These are phyloP conservation scores for Akanthomyces lecanii DNA, from an alignment of 2,329 filamentous ascomycete species.

Conservation along the genomic window DNA sequence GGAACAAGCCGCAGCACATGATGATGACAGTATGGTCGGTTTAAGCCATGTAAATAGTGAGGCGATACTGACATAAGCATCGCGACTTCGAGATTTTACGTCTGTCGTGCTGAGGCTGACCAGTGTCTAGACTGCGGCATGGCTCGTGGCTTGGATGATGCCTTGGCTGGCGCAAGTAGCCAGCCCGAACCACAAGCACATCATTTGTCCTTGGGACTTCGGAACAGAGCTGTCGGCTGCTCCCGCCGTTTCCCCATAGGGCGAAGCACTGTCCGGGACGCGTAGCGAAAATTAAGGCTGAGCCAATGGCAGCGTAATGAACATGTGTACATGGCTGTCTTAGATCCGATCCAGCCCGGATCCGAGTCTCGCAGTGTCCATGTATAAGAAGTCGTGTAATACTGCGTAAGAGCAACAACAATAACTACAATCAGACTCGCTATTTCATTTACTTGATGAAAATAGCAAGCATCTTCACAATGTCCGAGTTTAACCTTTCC, in stretches of 20 bases:
- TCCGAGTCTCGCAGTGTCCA: no score
- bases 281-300: background rate
- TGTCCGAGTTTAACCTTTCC: slow-evolving; percentile 22
- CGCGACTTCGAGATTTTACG: background rate
- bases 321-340: background rate
- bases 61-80: background rate
- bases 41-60: background rate
- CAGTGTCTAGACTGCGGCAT: background rate
- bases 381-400: slow-evolving; percentile 9
- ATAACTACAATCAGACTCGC: background rate
- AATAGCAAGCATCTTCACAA: background rate
- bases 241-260: background rate
- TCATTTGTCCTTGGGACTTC: background rate
- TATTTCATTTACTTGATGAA: background rate
- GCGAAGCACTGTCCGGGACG: background rate
- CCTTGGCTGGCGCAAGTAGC: background rate
- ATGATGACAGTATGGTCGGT: no score
- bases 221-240: background rate
- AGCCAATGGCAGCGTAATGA: background rate
- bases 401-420: background rate
- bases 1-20: no score
- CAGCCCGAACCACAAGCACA: background rate
- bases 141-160: background rate
- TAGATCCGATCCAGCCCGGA: slow-evolving; percentile 6
- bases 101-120: background rate